Percentiles rank a stretch among this genome's conserved stretches.
Conservation (phyloP, 108 stramenopile genomes). For the Tribonema minus region DNA sequence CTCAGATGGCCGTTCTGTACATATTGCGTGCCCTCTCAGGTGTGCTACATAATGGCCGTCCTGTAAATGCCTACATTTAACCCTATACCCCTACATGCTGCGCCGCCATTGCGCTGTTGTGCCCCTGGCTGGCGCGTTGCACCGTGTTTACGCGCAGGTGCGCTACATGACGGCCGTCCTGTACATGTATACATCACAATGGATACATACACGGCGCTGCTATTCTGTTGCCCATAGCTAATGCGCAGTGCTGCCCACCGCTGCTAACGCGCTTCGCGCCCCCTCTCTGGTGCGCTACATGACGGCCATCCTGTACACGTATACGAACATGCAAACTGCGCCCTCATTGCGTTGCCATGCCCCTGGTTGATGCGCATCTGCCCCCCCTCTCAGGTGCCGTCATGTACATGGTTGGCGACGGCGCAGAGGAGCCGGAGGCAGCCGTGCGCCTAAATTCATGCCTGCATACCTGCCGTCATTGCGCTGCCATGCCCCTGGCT, state of each 20-base stretch:
- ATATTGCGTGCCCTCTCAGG: too few species aligned
- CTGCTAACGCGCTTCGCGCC: too few species aligned
- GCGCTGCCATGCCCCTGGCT: background rate
- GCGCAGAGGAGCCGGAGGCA: conserved; percentile 72
- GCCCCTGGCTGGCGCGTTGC: background rate
- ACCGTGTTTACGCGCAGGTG: too few species aligned
- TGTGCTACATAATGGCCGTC: conserved; percentile 91
- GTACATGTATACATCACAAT: too few species aligned
- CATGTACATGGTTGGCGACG: conserved; percentile 78
- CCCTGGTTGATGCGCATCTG: too few species aligned
- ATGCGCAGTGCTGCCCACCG: too few species aligned
- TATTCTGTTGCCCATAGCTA: too few species aligned
- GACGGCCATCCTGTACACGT: conserved; percentile 45
- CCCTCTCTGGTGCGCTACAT: conserved; percentile 91
- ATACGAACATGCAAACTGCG: background rate
- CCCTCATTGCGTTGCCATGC: background rate
- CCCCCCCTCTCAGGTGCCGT: too few species aligned
- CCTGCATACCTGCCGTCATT: too few species aligned
- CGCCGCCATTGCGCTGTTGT: background rate
- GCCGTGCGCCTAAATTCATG: conserved; percentile 71
- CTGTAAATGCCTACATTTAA: background rate
- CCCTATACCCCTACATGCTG: background rate
- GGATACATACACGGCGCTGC: conserved; percentile 62
- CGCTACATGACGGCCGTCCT: too few species aligned
- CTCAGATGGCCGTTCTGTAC: too few species aligned